Base-by-base conservation (phyloP, 78 protist species). In the Dictyostelium discoideum region DNA sequence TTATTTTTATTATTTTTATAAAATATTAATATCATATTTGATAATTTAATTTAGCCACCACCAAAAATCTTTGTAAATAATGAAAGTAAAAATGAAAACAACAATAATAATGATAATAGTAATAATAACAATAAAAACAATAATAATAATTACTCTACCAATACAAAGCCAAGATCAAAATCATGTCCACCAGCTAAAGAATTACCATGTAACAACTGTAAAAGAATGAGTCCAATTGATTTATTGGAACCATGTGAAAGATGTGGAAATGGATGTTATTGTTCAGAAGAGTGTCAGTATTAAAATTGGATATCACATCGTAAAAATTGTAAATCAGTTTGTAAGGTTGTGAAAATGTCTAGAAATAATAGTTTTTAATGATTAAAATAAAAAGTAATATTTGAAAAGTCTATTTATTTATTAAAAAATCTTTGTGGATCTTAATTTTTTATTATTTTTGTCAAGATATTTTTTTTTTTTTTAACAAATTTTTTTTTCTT, bases 221-320 rank as follows among this genome's bases (percentile, higher is more conserved):
- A 90, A 73, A 44, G 37, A 54, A 24, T 14, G 32, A 18, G 4
- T 20, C 24, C 86, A 1, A 24, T 44, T 2, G 87, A 90, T 5
- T 3, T 50, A 10, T 40, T 50, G 1, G 14, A 81, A 10, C 73
- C 94, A 72, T 90, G 94, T 82, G 88, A 72, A 14, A 20, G 94
- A 72, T 90, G 94, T 90, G 86, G 88, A 4, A 54, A 72, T 44
- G 87, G 94, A 7, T 9, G 18, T 3, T 90, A 90, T 50, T 90
- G 94, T 50, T 90, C 94, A 1, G 40, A 63, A 69, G 94, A 90
- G 13, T 90, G 94, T 72, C 16, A 90, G 73, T 82, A 50, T 46
- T 84, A 80, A 54, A 80, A 82, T 46, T 90, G 94, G 94, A 14
- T 9, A 29, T 29, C 54, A 2, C 94, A 90, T 20, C 69, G 60